Evolutionary conservation across 495 filamentous ascomycete genomes (phyloP), one percentile per base, ranked within the genome.

Genomic region (Chaetomium cochliodes): DNA sequence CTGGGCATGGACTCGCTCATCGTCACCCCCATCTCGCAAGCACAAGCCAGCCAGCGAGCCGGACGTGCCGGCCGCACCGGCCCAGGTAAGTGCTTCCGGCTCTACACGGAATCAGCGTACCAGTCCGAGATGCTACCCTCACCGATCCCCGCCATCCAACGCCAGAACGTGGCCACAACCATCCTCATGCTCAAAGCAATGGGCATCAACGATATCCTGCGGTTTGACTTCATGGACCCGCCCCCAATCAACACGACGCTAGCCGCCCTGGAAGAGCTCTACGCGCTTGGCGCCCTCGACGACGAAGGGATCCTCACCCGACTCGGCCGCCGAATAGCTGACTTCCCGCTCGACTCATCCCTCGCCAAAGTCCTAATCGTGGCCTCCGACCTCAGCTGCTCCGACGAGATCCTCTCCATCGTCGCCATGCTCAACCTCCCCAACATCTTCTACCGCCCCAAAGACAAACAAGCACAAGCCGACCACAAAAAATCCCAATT

Each of bases 171-270:
- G 12, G 20, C 44, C 7, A 47, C 44, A n/a, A 47, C 44, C 5
- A 47, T 47, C 44, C 44, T 47, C 44, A 47, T 47, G 44, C 44
- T 47, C 44, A 47, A 47, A n/a, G 44, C 44, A 20, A 47, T 47
- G 44, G 44, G 44, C 44, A 47, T 47, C 44, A 47, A 47, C 44
- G 44, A 47, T 22, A 2, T 47, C 2, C 44, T 47, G 44, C 44
- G 18, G 30, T 58, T 62, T 42, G 60, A 62, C 49, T 62, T 62
- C 49, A 62, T 62, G 60, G 44, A 47, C 16, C 44, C 44, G 5
- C 44, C 44, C 9, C 12, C 44, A 2, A 18, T 47, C 44, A 47
- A 47, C 16, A 47, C 44, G 1, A 28, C 30, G 51, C 51, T 54
- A 12, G 20, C 41, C 23, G n/a, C 55, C 9, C 57, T 53, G 25